Evolutionary conservation across 768 basidiomycete species (phyloP).

Genomic region (Candolleomyces aberdarensis): DNA sequence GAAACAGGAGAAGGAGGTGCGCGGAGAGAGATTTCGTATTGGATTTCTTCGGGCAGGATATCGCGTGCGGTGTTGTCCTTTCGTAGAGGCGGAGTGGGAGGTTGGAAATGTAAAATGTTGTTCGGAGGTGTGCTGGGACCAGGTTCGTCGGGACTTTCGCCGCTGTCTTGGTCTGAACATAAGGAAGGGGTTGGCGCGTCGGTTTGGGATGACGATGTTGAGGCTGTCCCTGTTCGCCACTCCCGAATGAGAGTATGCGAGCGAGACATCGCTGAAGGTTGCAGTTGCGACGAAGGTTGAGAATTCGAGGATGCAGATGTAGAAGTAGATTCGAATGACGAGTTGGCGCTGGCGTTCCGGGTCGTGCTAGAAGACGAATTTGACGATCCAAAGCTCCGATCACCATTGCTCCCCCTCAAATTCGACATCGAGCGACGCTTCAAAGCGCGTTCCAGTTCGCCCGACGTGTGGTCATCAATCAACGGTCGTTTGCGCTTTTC

Average conservation of each 20-base stretch:
- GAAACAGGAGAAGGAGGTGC: slow-evolving; percentile 26
- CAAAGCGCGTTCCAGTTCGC: slow-evolving; percentile 5
- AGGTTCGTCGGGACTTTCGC: slow-evolving; percentile 47
- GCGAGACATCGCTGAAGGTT: background rate
- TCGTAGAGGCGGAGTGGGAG: background rate
- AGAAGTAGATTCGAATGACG: too few relatives aligned
- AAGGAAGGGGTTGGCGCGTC: slow-evolving; percentile 64
- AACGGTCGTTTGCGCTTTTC: slow-evolving; percentile 3
- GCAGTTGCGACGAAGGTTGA: background rate
- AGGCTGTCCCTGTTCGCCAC: slow-evolving; percentile 8
- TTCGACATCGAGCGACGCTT: background rate
- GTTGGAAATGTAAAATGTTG: background rate
- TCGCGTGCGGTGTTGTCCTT: background rate
- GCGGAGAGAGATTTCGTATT: slow-evolving; percentile 12
- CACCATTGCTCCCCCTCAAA: background rate
- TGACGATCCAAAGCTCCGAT: background rate
- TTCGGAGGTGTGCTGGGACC: slow-evolving; percentile 49
- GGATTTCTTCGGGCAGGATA: slow-evolving; percentile 3
- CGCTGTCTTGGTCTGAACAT: slow-evolving; percentile 63
- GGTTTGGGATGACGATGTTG: slow-evolving; percentile 23
- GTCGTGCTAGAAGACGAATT: background rate
- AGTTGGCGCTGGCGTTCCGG: background rate
- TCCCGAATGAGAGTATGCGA: slow-evolving; percentile 7
- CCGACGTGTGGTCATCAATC: slow-evolving; percentile 3
- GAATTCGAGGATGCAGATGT: too few relatives aligned